Percentiles rank a stretch among this genome's conserved stretches.
Conservation (phyloP, 148 eudicot species). For the Diospyros lotus region DNA sequence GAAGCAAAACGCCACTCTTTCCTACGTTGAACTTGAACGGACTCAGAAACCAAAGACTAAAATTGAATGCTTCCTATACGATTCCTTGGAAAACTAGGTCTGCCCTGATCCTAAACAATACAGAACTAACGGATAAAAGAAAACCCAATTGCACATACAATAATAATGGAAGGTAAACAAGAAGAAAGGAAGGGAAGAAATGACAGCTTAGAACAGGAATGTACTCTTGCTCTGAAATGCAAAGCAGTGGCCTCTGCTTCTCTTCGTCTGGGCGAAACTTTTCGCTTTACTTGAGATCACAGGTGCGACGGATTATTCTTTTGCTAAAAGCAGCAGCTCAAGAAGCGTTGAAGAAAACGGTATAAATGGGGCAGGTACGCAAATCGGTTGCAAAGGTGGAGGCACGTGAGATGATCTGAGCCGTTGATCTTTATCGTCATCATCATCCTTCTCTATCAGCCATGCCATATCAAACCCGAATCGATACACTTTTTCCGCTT, state of each 20-base stretch:
- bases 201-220: not conserved
- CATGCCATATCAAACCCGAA: too few species aligned
- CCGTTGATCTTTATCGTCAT: not conserved
- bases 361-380: not conserved
- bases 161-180: not conserved
- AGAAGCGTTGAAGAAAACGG: not conserved
- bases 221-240: not conserved
- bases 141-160: not conserved
- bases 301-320: not conserved
- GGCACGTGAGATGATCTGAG: conserved; percentile 12
- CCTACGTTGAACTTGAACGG: not conserved
- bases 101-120: not conserved
- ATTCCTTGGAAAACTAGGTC: not conserved
- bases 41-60: not conserved
- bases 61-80: not conserved
- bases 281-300: not conserved
- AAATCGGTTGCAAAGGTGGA: not conserved
- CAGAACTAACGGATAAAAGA: not conserved
- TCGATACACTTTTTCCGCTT: too few species aligned
- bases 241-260: not conserved
- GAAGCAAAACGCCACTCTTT: not conserved
- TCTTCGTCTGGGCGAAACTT: not conserved
- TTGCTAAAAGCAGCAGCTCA: not conserved
- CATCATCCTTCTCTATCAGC: too few species aligned
- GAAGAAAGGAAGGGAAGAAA: not conserved